These are phyloP conservation scores for Wilhelminamyces savonicus DNA, from an alignment of 805 yeast species.

Conservation along the genomic window DNA sequence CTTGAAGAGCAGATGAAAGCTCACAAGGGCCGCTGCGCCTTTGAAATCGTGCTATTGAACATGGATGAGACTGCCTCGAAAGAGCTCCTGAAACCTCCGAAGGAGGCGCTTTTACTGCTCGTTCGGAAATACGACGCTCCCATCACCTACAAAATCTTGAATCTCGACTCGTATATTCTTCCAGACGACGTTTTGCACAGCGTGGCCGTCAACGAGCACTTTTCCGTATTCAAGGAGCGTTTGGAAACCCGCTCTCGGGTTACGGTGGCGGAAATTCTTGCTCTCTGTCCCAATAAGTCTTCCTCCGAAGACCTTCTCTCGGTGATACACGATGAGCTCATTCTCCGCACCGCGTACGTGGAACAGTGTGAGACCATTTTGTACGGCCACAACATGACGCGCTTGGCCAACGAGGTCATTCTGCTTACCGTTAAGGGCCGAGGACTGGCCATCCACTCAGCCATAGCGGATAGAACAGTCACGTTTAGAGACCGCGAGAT, in stretches of 20 bases:
- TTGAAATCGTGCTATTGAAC: slow-evolving; percentile 47
- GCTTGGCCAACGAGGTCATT: slow-evolving; percentile 73
- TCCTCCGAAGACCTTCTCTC: slow-evolving; percentile 57
- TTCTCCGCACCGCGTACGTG: slow-evolving; percentile 40
- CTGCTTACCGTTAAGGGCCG: slow-evolving; percentile 81
- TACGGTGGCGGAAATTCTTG: slow-evolving; percentile 27
- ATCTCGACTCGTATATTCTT: slow-evolving; percentile 32
- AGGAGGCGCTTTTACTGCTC: slow-evolving; percentile 3
- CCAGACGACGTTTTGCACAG: slow-evolving; percentile 7
- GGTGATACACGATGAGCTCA: slow-evolving; percentile 41
- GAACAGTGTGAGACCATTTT: slow-evolving; percentile 50
- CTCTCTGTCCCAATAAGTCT: slow-evolving; percentile 45
- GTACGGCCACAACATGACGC: slow-evolving; percentile 77
- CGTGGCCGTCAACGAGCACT: neutral
- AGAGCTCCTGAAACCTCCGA: neutral
- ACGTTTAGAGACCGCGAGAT: slow-evolving; percentile 23
- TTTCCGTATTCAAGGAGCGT: neutral
- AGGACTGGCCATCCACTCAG: slow-evolving; percentile 58
- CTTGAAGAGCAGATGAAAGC: slow-evolving; percentile 55
- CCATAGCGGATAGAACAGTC: slow-evolving; percentile 39
- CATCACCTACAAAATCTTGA: slow-evolving; percentile 34
- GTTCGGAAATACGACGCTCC: slow-evolving; percentile 10
- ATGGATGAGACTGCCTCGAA: slow-evolving; percentile 29
- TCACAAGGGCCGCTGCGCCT: slow-evolving; percentile 66
- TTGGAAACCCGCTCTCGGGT: slow-evolving; percentile 1